Evolutionary conservation across 2,329 filamentous ascomycete genomes (phyloP).

Genomic region (Aspergillus latus): DNA sequence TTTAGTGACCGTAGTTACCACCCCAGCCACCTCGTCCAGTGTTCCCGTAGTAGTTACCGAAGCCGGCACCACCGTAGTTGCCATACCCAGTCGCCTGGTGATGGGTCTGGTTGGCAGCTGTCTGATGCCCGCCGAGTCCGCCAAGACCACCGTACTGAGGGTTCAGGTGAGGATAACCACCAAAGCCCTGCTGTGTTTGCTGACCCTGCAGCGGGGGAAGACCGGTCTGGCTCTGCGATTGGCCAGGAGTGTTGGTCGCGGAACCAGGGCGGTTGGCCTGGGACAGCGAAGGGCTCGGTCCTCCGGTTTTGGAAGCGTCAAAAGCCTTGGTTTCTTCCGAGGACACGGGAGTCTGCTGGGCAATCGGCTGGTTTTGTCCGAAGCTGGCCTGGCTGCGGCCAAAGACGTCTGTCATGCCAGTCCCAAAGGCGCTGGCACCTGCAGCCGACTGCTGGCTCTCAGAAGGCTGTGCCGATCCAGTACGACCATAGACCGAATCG

Average conservation of each 20-base stretch:
- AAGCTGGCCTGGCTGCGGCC: slow-evolving; percentile 59
- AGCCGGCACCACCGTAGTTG: slow-evolving; percentile 44
- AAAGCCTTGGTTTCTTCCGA: slow-evolving; percentile 60
- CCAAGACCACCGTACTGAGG: slow-evolving; percentile 54
- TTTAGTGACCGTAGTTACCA: slow-evolving; percentile 49
- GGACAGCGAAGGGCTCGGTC: slow-evolving; percentile 61
- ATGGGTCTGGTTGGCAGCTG: slow-evolving; percentile 39
- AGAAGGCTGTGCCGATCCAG: slow-evolving; percentile 57
- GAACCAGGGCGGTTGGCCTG: slow-evolving; percentile 64
- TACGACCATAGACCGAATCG: slow-evolving; percentile 60
- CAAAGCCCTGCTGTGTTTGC: slow-evolving; percentile 56
- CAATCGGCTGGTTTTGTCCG: slow-evolving; percentile 54
- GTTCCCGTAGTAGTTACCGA: slow-evolving; percentile 47
- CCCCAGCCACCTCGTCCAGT: slow-evolving; percentile 47
- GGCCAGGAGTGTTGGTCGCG: slow-evolving; percentile 59
- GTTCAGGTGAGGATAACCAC: slow-evolving; percentile 56
- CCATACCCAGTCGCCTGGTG: slow-evolving; percentile 45
- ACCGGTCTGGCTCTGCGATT: slow-evolving; percentile 51
- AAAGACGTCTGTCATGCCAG: slow-evolving; percentile 59
- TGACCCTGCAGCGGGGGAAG: slow-evolving; percentile 57
- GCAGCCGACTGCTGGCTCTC: slow-evolving; percentile 54
- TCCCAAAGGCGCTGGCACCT: slow-evolving; percentile 50
- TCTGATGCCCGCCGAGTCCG: slow-evolving; percentile 44
- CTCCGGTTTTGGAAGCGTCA: slow-evolving; percentile 56
- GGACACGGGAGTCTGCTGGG: slow-evolving; percentile 49